phyloP scores from a whole-genome alignment of 257 asterid species.

The Capsicum rhomboideum region DNA sequence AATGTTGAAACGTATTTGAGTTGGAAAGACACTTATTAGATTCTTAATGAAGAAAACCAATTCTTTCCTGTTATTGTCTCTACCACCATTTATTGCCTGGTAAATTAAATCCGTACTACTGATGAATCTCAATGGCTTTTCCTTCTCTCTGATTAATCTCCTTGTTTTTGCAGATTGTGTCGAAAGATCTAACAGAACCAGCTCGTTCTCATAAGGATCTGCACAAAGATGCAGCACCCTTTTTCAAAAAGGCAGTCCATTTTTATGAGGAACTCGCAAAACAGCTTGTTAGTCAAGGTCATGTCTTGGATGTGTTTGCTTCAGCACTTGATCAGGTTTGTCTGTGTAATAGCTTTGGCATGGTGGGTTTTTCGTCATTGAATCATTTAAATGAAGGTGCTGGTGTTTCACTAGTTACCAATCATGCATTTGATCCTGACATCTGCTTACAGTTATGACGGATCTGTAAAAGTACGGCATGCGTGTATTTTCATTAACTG shows the following conservation, averaged over 20 bases:
- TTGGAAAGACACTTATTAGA: background rate
- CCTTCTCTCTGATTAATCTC: background rate
- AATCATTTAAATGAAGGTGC: background rate
- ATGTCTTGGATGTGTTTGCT: conserved; percentile 88
- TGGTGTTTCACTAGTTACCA: background rate
- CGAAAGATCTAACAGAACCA: conserved; percentile 94
- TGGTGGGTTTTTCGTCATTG: background rate
- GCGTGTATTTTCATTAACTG: background rate
- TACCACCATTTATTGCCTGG: background rate
- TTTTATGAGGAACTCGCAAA: conserved; percentile 87
- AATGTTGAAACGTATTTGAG: background rate
- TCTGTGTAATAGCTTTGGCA: background rate
- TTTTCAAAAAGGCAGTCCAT: conserved; percentile 70
- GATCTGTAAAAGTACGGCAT: background rate
- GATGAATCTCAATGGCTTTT: background rate
- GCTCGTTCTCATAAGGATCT: conserved; percentile 97
- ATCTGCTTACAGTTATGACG: background rate
- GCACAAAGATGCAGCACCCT: conserved; percentile 93
- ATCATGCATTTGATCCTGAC: background rate
- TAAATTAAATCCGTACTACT: background rate
- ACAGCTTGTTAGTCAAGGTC: conserved; percentile 87
- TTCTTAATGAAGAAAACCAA: background rate
- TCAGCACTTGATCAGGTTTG: conserved; percentile 99
- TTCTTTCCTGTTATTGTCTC: background rate
- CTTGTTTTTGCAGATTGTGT: conserved; percentile 56